Percentiles rank a stretch among this genome's conserved stretches.
Evolutionary conservation across 768 basidiomycete genomes (phyloP).

Genomic region (Fistulinella prunicolor): DNA sequence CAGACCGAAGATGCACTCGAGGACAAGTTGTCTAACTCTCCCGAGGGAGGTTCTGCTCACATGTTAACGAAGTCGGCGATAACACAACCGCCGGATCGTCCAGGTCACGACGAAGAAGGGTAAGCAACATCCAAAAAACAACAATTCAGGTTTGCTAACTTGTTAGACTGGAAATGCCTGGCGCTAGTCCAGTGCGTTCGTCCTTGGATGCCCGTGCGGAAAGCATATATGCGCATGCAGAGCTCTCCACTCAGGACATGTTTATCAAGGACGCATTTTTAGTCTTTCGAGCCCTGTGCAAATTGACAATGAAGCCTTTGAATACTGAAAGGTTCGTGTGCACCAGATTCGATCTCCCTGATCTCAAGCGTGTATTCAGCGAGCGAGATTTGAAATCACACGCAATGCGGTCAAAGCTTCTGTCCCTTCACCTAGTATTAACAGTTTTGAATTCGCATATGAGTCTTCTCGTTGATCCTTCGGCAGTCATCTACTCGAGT

Average conservation of each 20-base stretch:
- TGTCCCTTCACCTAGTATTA: slow-evolving; percentile 91
- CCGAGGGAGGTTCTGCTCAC: slow-evolving; percentile 1
- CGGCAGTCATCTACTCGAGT: slow-evolving; percentile 88
- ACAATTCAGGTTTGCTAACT: slow-evolving; percentile 2
- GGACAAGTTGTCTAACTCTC: neutral
- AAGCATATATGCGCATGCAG: slow-evolving; percentile 31
- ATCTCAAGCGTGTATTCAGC: slow-evolving; percentile 39
- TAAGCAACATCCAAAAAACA: slow-evolving; percentile 12
- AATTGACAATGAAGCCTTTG: slow-evolving; percentile 96
- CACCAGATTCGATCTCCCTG: neutral
- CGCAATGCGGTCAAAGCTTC: slow-evolving; percentile 93
- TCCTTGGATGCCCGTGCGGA: slow-evolving; percentile 18
- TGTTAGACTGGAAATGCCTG: slow-evolving; percentile 12
- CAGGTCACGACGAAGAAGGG: slow-evolving; percentile 16
- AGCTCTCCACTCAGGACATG: slow-evolving; percentile 76
- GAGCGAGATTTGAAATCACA: slow-evolving; percentile 96
- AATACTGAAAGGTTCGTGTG: slow-evolving; percentile 80
- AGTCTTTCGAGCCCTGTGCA: slow-evolving; percentile 95
- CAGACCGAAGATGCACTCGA: slow-evolving; percentile 4
- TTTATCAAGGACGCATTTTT: slow-evolving; percentile 98
- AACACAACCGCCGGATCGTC: slow-evolving; percentile 1
- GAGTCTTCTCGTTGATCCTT: slow-evolving; percentile 82
- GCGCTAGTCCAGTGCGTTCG: slow-evolving; percentile 24
- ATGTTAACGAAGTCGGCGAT: neutral
- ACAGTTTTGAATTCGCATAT: slow-evolving; percentile 91